These are phyloP conservation scores for Tetratostichococcus sp. DNA, from an alignment of 139 green algal genomes.

Conservation along the genomic window DNA sequence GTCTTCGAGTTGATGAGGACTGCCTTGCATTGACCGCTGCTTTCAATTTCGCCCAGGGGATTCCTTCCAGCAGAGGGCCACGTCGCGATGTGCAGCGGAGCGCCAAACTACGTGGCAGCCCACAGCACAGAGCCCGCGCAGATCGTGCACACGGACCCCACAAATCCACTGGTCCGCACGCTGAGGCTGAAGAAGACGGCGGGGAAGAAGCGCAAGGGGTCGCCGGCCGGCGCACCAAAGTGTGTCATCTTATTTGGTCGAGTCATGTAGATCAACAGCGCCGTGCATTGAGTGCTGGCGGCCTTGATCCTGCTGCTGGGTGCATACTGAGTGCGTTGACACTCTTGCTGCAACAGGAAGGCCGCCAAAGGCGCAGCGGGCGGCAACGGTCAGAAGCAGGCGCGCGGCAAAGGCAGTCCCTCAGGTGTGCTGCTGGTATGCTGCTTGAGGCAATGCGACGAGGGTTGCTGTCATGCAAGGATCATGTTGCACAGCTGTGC, in stretches of 20 bases:
- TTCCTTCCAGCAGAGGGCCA: not conserved
- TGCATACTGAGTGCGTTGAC: too few species aligned
- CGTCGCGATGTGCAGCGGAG: not conserved
- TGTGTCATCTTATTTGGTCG: not conserved
- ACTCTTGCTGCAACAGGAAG: too few species aligned
- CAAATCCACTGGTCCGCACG: not conserved
- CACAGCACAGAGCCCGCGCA: constrained; percentile 1
- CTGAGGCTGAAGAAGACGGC: not conserved
- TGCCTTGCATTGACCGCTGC: not conserved
- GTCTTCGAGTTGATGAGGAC: not conserved
- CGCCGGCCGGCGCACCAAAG: not conserved
- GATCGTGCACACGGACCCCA: not conserved
- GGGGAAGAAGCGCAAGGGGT: not conserved
- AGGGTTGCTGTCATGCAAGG: too few species aligned
- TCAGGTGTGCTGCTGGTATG: too few species aligned
- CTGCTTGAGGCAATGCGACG: too few species aligned
- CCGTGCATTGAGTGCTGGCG: not conserved
- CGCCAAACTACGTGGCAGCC: not conserved
- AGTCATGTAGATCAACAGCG: not conserved
- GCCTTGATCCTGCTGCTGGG: too few species aligned
- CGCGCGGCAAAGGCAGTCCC: too few species aligned
- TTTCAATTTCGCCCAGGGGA: not conserved
- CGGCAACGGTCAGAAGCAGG: too few species aligned
- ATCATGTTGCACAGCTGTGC: too few species aligned
- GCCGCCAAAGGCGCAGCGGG: too few species aligned